Percentiles rank a stretch among this genome's conserved stretches.
phyloP scores from a whole-genome alignment of 2,329 filamentous ascomycete species.

The Botrytis hyacinthi region DNA sequence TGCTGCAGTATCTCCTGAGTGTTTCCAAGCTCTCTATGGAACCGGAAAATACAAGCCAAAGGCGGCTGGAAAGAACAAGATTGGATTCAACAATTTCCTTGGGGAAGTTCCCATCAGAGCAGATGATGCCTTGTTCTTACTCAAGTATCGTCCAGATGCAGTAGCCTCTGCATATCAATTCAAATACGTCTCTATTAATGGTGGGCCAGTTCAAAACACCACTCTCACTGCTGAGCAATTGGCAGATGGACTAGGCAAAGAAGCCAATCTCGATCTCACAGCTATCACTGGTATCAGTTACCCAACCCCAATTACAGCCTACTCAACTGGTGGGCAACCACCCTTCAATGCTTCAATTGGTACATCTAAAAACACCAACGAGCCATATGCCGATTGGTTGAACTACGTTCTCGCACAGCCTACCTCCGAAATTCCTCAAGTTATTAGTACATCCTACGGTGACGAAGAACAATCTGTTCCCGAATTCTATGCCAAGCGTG shows the following conservation, averaged over 20 bases:
- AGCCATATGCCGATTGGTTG: slow-evolving; percentile 57
- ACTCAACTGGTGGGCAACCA: slow-evolving; percentile 53
- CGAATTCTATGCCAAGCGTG: slow-evolving; percentile 49
- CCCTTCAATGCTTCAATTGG: slow-evolving; percentile 50
- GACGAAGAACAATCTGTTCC: slow-evolving; percentile 59
- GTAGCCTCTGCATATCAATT: slow-evolving; percentile 25
- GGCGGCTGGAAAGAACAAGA: slow-evolving; percentile 26
- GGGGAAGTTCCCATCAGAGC: slow-evolving; percentile 29
- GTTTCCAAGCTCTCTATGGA: slow-evolving; percentile 30
- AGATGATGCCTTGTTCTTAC: slow-evolving; percentile 27
- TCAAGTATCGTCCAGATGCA: slow-evolving; percentile 29
- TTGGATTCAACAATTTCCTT: slow-evolving; percentile 33
- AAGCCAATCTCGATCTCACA: slow-evolving; percentile 58
- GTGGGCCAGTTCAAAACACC: slow-evolving; percentile 25
- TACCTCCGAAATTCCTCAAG: slow-evolving; percentile 48
- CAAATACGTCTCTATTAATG: slow-evolving; percentile 23
- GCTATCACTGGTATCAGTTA: slow-evolving; percentile 53
- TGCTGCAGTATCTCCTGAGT: slow-evolving; percentile 27
- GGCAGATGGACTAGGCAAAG: slow-evolving; percentile 33
- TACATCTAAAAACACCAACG: slow-evolving; percentile 43
- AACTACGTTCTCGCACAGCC: slow-evolving; percentile 49
- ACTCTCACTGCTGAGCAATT: slow-evolving; percentile 24
- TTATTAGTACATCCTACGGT: slow-evolving; percentile 57
- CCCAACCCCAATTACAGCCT: slow-evolving; percentile 53
- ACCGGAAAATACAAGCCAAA: slow-evolving; percentile 26